Evolutionary conservation across 192 early-diverging fungal species (phyloP), one percentile per base, ranked within the genome.

Genomic region (Rhizoclosmatium globosum): DNA sequence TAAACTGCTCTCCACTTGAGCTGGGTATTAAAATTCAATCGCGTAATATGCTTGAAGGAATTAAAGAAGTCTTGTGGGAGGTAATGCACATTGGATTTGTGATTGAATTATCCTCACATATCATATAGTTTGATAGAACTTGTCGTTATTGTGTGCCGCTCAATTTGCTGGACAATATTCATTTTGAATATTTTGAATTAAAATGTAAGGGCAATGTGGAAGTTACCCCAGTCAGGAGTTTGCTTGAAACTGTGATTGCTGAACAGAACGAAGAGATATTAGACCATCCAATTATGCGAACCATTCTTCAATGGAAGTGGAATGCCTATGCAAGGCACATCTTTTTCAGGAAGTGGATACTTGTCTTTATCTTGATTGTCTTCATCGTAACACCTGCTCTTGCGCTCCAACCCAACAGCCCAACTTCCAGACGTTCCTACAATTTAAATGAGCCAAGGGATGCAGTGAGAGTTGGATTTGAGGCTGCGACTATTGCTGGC

Each of bases 231-330:
- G n/a, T n/a, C n/a, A n/a, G n/a, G n/a, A n/a, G n/a, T n/a, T n/a
- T n/a, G n/a, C n/a, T n/a, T n/a, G n/a, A n/a, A n/a, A n/a, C n/a
- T n/a, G n/a, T n/a, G n/a, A n/a, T n/a, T n/a, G n/a, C n/a, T n/a
- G n/a, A n/a, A n/a, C n/a, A n/a, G n/a, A n/a, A n/a, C n/a, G n/a
- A n/a, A n/a, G n/a, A n/a, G 6, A 71, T 77, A 11, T 56, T 81
- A 39, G 76, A 11, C 38, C 71, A 70, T 45, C 78, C 81, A 17
- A 11, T 82, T 17, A 69, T 82, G 46, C 41, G 53, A 11, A 23
- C 61, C 15, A 47, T 82, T 53, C 70, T 82, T 11, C 4, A 71
- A 60, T 80, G 50, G 13, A 82, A 82, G 45, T 82, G 81, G 81
- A 31, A 15, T 4, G 67, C 81, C 21, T 82, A 82, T 47, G 77